These are phyloP conservation scores for Chlorophyllum brunneum DNA, from an alignment of 768 basidiomycete species.

Conservation along the genomic window DNA sequence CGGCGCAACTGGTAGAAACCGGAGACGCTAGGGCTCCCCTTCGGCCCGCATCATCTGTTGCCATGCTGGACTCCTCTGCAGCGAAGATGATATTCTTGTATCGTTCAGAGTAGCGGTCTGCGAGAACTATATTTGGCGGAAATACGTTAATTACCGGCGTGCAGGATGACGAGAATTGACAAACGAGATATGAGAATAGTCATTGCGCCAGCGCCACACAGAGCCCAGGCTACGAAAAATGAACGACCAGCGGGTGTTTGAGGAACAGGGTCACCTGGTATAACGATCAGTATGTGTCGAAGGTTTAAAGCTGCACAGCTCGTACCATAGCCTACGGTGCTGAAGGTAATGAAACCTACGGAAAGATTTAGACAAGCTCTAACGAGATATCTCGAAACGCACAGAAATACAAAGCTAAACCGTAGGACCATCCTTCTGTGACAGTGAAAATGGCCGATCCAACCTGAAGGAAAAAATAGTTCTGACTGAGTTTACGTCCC, in stretches of 20 bases:
- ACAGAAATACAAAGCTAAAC: constrained; percentile 71
- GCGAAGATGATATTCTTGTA: constrained; percentile 56
- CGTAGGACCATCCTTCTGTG: constrained; percentile 71
- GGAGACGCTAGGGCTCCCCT: no score
- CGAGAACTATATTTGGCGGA: constrained; percentile 39
- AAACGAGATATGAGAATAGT: constrained; percentile 70
- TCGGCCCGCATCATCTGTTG: no score
- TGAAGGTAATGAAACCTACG: constrained; percentile 68
- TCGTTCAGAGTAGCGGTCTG: constrained; percentile 62
- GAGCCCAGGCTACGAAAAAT: constrained; percentile 75
- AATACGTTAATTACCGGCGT: not conserved
- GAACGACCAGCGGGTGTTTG: constrained; percentile 65
- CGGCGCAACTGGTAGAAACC: not conserved
- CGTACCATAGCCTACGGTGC: constrained; percentile 65
- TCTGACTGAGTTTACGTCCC: not conserved
- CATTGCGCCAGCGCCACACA: constrained; percentile 73
- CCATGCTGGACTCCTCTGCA: constrained; percentile 7
- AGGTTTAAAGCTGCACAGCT: not conserved
- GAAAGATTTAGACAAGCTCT: not conserved
- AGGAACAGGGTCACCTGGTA: constrained; percentile 56
- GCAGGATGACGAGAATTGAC: constrained; percentile 16
- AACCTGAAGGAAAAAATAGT: constrained; percentile 32
- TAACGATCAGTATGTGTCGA: not conserved
- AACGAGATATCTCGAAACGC: constrained; percentile 17
- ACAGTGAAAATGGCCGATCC: constrained; percentile 64